A percentile compares a stretch with the other conserved stretches of the same genome.
phyloP scores from a whole-genome alignment of 805 yeast genomes.

The Debaryomyces castellii region DNA sequence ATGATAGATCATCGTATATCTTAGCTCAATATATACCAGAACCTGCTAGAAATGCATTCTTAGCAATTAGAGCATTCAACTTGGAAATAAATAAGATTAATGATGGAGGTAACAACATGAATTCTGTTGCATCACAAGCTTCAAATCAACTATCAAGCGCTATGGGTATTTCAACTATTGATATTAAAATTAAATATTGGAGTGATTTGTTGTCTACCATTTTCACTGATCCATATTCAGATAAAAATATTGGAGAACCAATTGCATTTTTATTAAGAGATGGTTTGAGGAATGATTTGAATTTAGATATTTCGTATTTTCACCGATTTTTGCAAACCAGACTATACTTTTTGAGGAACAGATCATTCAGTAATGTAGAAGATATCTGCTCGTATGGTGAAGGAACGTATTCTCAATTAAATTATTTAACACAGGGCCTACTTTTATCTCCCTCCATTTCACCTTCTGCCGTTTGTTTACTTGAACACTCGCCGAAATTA shows the following conservation, averaged over 20 bases:
- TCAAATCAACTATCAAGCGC: conserved; percentile 25
- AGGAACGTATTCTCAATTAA: conserved; percentile 72
- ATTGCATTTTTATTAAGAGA: conserved; percentile 58
- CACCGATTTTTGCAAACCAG: conserved; percentile 61
- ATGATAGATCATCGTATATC: conserved; percentile 64
- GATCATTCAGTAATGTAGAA: conserved; percentile 48
- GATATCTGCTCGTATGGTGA: conserved; percentile 76
- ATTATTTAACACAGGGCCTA: conserved; percentile 62
- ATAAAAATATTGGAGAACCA: conserved; percentile 57
- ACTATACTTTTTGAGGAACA: conserved; percentile 49
- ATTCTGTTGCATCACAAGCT: conserved; percentile 29
- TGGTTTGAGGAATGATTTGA: conserved; percentile 47
- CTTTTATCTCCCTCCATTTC: conserved; percentile 56
- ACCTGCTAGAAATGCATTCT: conserved; percentile 57
- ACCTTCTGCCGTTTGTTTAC: conserved; percentile 51
- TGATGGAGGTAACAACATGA: conserved; percentile 23
- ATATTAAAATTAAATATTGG: conserved; percentile 74
- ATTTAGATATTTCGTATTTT: conserved; percentile 54
- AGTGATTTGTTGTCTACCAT: conserved; percentile 54
- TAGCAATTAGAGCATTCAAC: conserved; percentile 66
- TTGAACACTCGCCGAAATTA: conserved; percentile 46
- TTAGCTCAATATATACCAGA: conserved; percentile 69
- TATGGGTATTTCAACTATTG: conserved; percentile 40
- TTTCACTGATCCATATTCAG: conserved; percentile 32
- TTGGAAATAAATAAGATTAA: conserved; percentile 57